These are phyloP conservation scores for Ceriops tagal DNA, from an alignment of 345 rosid genomes.

Conservation along the genomic window DNA sequence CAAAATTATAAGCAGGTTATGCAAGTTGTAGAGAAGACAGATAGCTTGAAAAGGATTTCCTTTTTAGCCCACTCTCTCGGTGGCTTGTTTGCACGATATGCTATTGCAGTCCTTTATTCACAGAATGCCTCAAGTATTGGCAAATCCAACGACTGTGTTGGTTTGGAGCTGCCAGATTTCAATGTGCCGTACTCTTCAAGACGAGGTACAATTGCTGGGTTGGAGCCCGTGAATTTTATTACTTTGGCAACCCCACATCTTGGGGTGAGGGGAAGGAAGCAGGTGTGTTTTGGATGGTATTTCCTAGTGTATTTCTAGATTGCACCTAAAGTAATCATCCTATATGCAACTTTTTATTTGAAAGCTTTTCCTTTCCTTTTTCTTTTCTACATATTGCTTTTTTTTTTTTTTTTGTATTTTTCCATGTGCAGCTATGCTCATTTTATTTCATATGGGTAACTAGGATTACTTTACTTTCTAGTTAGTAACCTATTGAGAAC, in stretches of 20 bases:
- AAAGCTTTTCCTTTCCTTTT: not conserved
- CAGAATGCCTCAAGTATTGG: conserved; percentile 27
- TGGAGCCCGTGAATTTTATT: conserved; percentile 87
- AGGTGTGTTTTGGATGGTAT: conserved; percentile 56
- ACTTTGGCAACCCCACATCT: conserved; percentile 99
- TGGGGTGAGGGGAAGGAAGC: conserved; percentile 95
- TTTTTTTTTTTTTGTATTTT: too few relatives aligned
- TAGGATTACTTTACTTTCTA: too few relatives aligned
- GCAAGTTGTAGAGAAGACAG: conserved; percentile 67
- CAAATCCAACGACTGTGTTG: conserved; percentile 26
- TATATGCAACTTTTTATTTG: not conserved
- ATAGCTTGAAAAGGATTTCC: conserved; percentile 74
- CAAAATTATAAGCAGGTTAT: conserved; percentile 46
- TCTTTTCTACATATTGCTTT: not conserved
- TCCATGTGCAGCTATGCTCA: too few relatives aligned
- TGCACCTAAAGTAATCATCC: not conserved
- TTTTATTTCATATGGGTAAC: too few relatives aligned
- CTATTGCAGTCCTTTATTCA: conserved; percentile 66
- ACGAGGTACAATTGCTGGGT: conserved; percentile 73
- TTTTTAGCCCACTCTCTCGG: conserved; percentile 98
- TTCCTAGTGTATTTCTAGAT: not conserved
- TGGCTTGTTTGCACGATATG: conserved; percentile 93
- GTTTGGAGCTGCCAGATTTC: conserved; percentile 29
- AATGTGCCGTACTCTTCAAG: conserved; percentile 27
- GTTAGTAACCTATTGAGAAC: too few relatives aligned